phyloP scores from a whole-genome alignment of 495 filamentous ascomycete species.

The Aspergillus biplanus region DNA sequence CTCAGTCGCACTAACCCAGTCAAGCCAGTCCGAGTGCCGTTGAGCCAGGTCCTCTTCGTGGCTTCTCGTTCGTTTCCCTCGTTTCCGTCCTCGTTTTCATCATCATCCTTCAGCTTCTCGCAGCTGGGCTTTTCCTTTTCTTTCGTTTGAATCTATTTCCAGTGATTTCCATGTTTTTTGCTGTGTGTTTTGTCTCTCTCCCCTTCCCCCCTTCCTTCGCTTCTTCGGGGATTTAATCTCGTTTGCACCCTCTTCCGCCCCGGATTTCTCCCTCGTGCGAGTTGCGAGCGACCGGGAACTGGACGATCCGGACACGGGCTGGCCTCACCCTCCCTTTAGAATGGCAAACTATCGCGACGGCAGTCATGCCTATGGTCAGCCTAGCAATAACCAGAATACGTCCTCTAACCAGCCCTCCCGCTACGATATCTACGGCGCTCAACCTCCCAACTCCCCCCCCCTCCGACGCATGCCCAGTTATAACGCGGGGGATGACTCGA shows the following conservation, averaged over 20 bases:
- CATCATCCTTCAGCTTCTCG: neutral
- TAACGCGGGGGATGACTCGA: constrained; percentile 76
- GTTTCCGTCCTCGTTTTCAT: neutral
- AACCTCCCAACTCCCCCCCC: constrained; percentile 44
- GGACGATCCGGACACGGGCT: neutral
- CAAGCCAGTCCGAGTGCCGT: neutral
- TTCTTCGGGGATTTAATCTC: constrained; percentile 7
- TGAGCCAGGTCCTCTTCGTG: neutral
- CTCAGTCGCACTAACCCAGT: constrained; percentile 1
- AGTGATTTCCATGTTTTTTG: neutral
- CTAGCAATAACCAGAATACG: constrained; percentile 22
- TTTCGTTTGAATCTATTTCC: neutral
- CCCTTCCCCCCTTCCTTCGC: neutral
- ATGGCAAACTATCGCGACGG: constrained; percentile 59
- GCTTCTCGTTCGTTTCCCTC: neutral
- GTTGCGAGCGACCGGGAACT: neutral
- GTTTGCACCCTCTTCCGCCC: constrained; percentile 2
- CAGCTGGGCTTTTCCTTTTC: neutral
- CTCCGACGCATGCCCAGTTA: constrained; percentile 71
- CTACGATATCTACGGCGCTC: constrained; percentile 30
- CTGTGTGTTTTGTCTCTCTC: neutral
- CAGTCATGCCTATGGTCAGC: constrained; percentile 46
- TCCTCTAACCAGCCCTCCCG: constrained; percentile 15
- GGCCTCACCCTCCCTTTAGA: constrained; percentile 5
- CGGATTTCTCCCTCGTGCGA: constrained; percentile 2